A percentile compares a stretch with the other conserved stretches of the same genome.
phyloP scores from a whole-genome alignment of 352 stramenopile species.

The Globisporangium yorkense region DNA sequence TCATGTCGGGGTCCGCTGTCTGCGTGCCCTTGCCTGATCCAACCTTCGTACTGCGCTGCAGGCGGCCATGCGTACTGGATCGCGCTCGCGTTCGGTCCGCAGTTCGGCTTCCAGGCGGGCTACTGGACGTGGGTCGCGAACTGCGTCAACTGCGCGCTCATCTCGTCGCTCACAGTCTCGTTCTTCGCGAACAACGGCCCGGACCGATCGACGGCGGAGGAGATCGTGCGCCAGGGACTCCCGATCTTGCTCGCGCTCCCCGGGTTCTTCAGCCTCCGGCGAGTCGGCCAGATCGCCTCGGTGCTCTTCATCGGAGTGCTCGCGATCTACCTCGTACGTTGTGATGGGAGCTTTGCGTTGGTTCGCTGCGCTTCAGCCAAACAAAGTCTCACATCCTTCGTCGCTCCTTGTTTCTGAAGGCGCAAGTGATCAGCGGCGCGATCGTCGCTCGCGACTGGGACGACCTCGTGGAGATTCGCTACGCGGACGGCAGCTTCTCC shows the following conservation, averaged over 20 bases:
- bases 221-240: conserved; percentile 42
- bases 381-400: not conserved
- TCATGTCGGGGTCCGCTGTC: too few species aligned
- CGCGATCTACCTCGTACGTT: conserved; percentile 29
- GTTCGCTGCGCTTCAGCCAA: not conserved
- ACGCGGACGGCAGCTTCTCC: conserved; percentile 13
- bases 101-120: conserved; percentile 65
- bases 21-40: not conserved
- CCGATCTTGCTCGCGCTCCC: conserved; percentile 44
- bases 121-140: conserved; percentile 84
- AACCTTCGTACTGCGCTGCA: not conserved
- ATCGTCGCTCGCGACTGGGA: conserved; percentile 27
- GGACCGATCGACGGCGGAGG: conserved; percentile 24
- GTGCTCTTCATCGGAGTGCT: conserved; percentile 29
- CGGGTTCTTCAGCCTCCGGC: conserved; percentile 34
- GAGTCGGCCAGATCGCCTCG: conserved; percentile 26
- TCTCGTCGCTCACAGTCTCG: conserved; percentile 42
- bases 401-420: conserved; percentile 9
- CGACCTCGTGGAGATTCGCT: conserved; percentile 24
- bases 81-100: conserved; percentile 52
- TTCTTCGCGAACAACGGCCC: conserved; percentile 17
- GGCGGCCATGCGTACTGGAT: conserved; percentile 68
- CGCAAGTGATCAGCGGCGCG: conserved; percentile 31
- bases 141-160: conserved; percentile 68
- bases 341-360: not conserved